A percentile compares a stretch with the other conserved stretches of the same genome.
Conservation (phyloP, 1,139 yeast genomes). For the Zygotorulaspora mrakii region DNA sequence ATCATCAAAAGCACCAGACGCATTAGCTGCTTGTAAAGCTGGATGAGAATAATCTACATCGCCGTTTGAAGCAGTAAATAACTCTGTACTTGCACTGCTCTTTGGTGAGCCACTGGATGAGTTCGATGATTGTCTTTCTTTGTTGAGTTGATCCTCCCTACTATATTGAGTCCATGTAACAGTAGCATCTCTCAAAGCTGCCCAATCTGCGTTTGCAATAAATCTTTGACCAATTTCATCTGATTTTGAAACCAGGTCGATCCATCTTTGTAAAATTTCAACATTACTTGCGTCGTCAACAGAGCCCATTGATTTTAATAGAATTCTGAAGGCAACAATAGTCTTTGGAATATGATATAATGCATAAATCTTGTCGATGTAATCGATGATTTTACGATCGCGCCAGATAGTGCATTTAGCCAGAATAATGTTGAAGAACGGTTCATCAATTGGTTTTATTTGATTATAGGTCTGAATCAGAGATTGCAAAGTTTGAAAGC, state of each 20-base stretch:
- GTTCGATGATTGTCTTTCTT: background rate
- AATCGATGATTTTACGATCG: constrained; percentile 60
- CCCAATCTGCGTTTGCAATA: constrained; percentile 85
- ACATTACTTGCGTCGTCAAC: constrained; percentile 50
- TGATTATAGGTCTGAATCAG: constrained; percentile 56
- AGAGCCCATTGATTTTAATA: constrained; percentile 69
- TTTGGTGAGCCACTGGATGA: constrained; percentile 13
- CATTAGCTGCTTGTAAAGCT: constrained; percentile 39
- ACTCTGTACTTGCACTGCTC: constrained; percentile 14
- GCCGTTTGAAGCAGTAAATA: constrained; percentile 18
- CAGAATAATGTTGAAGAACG: constrained; percentile 73
- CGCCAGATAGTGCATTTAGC: constrained; percentile 68
- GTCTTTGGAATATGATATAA: constrained; percentile 58
- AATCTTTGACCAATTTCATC: constrained; percentile 54
- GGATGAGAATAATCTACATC: constrained; percentile 35
- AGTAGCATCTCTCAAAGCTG: constrained; percentile 77
- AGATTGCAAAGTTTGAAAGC: constrained; percentile 55
- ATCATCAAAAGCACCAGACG: constrained; percentile 39
- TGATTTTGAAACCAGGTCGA: constrained; percentile 50
- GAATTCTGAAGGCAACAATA: constrained; percentile 71
- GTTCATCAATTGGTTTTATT: constrained; percentile 61
- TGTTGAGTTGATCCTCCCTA: constrained; percentile 9
- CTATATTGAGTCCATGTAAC: constrained; percentile 42
- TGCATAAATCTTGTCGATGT: constrained; percentile 59
- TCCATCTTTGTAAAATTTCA: constrained; percentile 61